A percentile compares a stretch with the other conserved stretches of the same genome.
Evolutionary conservation across 179 eudicot genomes (phyloP).

Genomic region (Silene noctiflora): DNA sequence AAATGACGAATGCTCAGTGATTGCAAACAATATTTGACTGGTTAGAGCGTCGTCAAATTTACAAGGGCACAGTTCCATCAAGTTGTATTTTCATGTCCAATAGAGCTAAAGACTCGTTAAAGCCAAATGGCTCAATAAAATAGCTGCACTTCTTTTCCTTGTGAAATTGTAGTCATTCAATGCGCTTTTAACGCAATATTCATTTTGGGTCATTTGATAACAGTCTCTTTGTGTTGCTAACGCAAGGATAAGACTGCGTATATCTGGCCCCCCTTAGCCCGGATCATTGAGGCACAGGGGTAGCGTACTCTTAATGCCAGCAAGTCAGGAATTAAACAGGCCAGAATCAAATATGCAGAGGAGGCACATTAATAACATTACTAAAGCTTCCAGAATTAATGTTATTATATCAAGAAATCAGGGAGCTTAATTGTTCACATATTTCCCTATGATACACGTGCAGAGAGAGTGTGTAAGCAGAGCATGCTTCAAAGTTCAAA

Average conservation of each 20-base stretch:
- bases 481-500: background rate
- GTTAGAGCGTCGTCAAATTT: background rate
- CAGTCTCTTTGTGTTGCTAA: too few species aligned
- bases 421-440: background rate
- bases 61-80: background rate
- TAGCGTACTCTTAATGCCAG: background rate
- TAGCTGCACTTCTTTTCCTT: too few species aligned
- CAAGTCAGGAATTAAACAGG: background rate
- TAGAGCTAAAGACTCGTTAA: too few species aligned
- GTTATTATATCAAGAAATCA: slow-evolving; percentile 3
- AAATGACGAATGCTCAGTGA: background rate
- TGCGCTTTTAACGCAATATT: too few species aligned
- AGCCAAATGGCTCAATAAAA: too few species aligned
- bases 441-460: background rate
- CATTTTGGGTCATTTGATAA: too few species aligned
- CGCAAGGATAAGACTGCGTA: too few species aligned
- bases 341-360: background rate
- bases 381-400: background rate
- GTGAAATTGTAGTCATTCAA: too few species aligned
- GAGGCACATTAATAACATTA: background rate
- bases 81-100: too few species aligned
- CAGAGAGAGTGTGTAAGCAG: background rate
- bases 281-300: too few species aligned
- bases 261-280: too few species aligned
- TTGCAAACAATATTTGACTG: background rate